Evolutionary conservation across 1,284 basidiomycete species (phyloP), one percentile per base, ranked within the genome.

Genomic region (Bondarzewia mesenterica): DNA sequence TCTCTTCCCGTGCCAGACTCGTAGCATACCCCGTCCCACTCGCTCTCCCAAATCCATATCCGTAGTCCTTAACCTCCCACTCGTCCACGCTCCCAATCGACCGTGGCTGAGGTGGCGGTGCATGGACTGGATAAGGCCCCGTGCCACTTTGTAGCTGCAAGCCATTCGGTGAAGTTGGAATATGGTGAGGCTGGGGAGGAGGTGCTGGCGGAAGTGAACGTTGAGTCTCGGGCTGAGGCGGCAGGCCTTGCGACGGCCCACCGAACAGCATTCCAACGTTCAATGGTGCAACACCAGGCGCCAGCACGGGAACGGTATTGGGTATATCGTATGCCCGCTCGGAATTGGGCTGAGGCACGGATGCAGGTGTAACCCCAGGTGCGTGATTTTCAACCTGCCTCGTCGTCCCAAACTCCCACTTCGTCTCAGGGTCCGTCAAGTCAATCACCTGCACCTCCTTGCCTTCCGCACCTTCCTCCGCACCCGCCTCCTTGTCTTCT

Each of bases 331-430:
- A n/a, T 22, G 8, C 8, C 14, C 20, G 14, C 38, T 15, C 38
- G 16, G 21, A 10, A 12, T 10, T 10, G 10, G 20, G 21, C 3
- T 3, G 4, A 40, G 7, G 38, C 21, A 18, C 10, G 12, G 41
- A 42, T n/a, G n/a, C 25, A 27, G 41, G 41, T 10, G 10, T 22
- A 8, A 16, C 6, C 10, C 10, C 21, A 4, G 38, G 15, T n/a
- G 10, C 38, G 12, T 16, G 10, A 4, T 4, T 18, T 10, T 56
- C 56, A 32, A 53, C 52, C 37, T 57, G 58, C 16, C 54, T 58
- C 23, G 70, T 73, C 40, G 75, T 76, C 20, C 80, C 81, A 55
- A 83, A 83, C 58, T 74, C 73, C 77, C 75, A 82, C 55, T 70
- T 78, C 39, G 63, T 61, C 51, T 52, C 62, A 42, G 56, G 56